These are phyloP conservation scores for Pseudonectria foliicola DNA, from an alignment of 2,329 filamentous ascomycete genomes.

Conservation along the genomic window DNA sequence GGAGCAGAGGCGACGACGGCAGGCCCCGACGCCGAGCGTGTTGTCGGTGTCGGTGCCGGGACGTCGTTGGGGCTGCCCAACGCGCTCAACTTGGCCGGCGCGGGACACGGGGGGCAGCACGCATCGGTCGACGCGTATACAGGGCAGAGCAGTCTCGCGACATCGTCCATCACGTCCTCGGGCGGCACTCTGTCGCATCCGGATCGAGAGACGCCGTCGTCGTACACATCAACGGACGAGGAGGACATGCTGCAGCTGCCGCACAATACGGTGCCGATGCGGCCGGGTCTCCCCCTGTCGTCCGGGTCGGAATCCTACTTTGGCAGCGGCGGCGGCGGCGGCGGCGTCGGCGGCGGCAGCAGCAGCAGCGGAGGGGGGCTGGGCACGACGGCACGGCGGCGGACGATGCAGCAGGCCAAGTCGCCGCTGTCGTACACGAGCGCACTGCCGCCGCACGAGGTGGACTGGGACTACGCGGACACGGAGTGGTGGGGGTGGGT, in stretches of 20 bases:
- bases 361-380: too few relatives aligned
- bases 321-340: too few relatives aligned
- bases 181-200: slow-evolving; percentile 10
- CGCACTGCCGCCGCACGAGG: slow-evolving; percentile 39
- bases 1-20: too few relatives aligned
- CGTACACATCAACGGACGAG: slow-evolving; percentile 65
- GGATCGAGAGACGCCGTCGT: slow-evolving; percentile 15
- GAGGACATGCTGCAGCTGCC: slow-evolving; percentile 68
- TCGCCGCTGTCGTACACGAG: slow-evolving; percentile 53
- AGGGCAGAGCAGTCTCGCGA: slow-evolving; percentile 23
- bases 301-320: slow-evolving; percentile 61
- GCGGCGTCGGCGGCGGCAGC: too few relatives aligned
- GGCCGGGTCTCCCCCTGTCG: slow-evolving; percentile 38
- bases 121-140: slow-evolving; percentile 40
- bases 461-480: slow-evolving; percentile 82
- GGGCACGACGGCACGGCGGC: slow-evolving; percentile 34
- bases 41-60: too few relatives aligned
- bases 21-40: too few relatives aligned
- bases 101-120: slow-evolving; percentile 36
- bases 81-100: slow-evolving; percentile 39
- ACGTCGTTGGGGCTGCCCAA: slow-evolving; percentile 19
- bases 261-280: slow-evolving; percentile 35
- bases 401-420: slow-evolving; percentile 46
- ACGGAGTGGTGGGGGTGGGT: slow-evolving; percentile 99
- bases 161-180: slow-evolving; percentile 8